Evolutionary conservation across 164 flowering plant species (phyloP), one percentile per base, ranked within the genome.

Genomic region (Buxus sempervirens): DNA sequence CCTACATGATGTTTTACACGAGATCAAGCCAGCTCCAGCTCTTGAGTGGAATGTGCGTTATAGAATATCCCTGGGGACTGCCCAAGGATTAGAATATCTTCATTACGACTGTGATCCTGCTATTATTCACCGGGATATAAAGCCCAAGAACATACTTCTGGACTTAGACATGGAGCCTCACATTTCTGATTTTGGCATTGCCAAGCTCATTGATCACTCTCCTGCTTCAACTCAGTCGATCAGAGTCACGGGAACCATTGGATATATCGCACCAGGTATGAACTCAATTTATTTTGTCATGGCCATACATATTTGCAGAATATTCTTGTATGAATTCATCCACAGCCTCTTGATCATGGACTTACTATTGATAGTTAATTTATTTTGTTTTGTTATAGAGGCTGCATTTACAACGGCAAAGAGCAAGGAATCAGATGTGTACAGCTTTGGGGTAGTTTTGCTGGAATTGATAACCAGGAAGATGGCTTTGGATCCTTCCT

Each of bases 81-180:
- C 96, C 4, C 83, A 90, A 23, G 97, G 90, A 36, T 74, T 92
- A 72, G 82, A 81, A 0, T 92, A 90, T 81, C n/a, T n/a, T n/a
- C n/a, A n/a, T n/a, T n/a, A n/a, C n/a, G n/a, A n/a, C n/a, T n/a
- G n/a, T n/a, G n/a, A 75, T 69, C 97, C 97, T 20, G 48, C 88
- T 20, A 87, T 92, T 36, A 72, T 92, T n/a, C 97, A 90, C 70
- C 79, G 94, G 13, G 97, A 91, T 63, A 86, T 91, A 58, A 91
- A 92, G 61, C 94, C 97, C 0, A n/a, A n/a, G n/a, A n/a, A n/a
- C n/a, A n/a, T n/a, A n/a, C n/a, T n/a, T n/a, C n/a, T n/a, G n/a
- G n/a, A n/a, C n/a, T n/a, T n/a, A n/a, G n/a, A n/a, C n/a, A n/a
- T n/a, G n/a, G n/a, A n/a, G n/a, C n/a, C n/a, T n/a, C n/a, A n/a